These are phyloP conservation scores for Plasmodium adleri DNA, from an alignment of 169 alveolate species.

Conservation along the genomic window DNA sequence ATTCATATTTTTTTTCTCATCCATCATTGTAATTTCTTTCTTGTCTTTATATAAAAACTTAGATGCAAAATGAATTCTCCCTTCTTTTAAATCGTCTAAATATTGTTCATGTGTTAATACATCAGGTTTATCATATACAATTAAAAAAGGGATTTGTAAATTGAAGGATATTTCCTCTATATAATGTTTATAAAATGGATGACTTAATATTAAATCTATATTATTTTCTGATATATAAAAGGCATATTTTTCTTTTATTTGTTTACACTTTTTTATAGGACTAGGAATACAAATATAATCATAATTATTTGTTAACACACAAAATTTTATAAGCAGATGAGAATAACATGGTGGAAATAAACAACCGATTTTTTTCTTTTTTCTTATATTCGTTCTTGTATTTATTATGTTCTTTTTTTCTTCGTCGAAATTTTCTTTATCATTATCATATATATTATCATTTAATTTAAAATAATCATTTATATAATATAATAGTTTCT, in stretches of 20 bases:
- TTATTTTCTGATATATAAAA: slow-evolving; percentile 70
- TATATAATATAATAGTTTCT: slow-evolving; percentile 57
- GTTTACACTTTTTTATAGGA: slow-evolving; percentile 65
- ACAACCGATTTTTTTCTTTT: slow-evolving; percentile 36
- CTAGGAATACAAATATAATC: slow-evolving; percentile 70
- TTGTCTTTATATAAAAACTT: slow-evolving; percentile 19
- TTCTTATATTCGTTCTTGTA: too few species aligned
- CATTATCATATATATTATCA: too few species aligned
- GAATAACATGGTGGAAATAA: slow-evolving; percentile 75
- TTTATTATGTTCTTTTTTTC: not conserved
- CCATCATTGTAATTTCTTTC: not conserved
- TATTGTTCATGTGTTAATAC: slow-evolving; percentile 57
- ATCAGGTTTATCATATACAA: slow-evolving; percentile 75
- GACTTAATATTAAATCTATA: slow-evolving; percentile 68
- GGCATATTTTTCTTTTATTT: slow-evolving; percentile 62
- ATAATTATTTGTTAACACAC: slow-evolving; percentile 58
- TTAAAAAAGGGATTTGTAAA: slow-evolving; percentile 68
- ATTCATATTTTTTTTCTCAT: too few species aligned
- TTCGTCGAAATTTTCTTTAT: not conserved
- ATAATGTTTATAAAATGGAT: slow-evolving; percentile 74
- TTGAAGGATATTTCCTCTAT: slow-evolving; percentile 66
- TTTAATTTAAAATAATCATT: slow-evolving; percentile 52
- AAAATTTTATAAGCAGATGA: slow-evolving; percentile 52
- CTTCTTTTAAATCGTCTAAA: slow-evolving; percentile 64
- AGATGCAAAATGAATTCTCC: slow-evolving; percentile 18